Conservation (phyloP, 140 eudicot genomes). For the Cichorium intybus region DNA sequence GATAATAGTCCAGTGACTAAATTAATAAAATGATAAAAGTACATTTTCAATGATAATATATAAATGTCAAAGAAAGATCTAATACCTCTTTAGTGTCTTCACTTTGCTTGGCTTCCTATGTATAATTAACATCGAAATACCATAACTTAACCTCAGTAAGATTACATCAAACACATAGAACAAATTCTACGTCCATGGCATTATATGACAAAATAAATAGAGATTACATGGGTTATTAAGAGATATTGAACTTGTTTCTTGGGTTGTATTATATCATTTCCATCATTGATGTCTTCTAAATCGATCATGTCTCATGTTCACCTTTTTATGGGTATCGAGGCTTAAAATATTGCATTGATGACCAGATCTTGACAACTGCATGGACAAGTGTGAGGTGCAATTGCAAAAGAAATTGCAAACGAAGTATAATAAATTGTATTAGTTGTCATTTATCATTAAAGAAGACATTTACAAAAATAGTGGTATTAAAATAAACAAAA, state of each 20-base stretch:
- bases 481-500: conserved; percentile 3
- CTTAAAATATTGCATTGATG: conserved; percentile 67
- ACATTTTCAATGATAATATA: too few species aligned
- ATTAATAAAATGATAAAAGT: too few species aligned
- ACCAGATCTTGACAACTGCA: conserved; percentile 89
- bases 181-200: too few species aligned
- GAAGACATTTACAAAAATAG: too few species aligned
- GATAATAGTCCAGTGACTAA: too few species aligned
- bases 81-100: conserved; percentile 53
- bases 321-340: conserved; percentile 35
- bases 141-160: conserved; percentile 4
- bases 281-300: conserved; percentile 32
- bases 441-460: too few species aligned
- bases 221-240: background rate
- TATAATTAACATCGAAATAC: conserved; percentile 11
- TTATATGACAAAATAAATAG: too few species aligned
- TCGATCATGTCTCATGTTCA: conserved; percentile 20
- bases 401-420: conserved; percentile 55
- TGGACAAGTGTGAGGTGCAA: conserved; percentile 74
- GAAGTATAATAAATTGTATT: background rate
- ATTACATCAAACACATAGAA: conserved; percentile 5
- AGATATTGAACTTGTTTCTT: conserved; percentile 61
- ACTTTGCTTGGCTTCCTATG: conserved; percentile 51
- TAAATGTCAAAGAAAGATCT: background rate
- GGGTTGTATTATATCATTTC: conserved; percentile 35